Evolutionary conservation across 257 asterid genomes (phyloP).

Genomic region (Forsythia viridissima): DNA sequence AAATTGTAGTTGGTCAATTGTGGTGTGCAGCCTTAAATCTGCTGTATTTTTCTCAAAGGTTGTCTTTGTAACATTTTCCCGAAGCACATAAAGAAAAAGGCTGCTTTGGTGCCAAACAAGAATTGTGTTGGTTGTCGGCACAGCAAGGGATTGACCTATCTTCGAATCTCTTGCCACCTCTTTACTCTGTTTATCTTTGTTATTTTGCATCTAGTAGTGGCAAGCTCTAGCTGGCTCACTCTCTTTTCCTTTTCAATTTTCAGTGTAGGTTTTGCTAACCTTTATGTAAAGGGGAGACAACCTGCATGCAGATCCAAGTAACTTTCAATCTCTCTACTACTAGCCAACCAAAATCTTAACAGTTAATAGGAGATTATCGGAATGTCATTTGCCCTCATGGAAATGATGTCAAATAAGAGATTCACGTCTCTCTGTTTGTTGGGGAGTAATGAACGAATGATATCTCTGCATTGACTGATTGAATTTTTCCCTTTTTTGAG

Average conservation of each 20-base stretch:
- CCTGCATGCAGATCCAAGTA: not conserved
- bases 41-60: not conserved
- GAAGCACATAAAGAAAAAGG: no score
- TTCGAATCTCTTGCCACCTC: not conserved
- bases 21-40: not conserved
- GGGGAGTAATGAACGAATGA: not conserved
- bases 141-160: not conserved
- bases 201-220: not conserved
- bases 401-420: not conserved
- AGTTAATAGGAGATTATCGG: not conserved
- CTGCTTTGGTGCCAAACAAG: not conserved
- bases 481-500: no score
- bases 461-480: not conserved
- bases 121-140: not conserved
- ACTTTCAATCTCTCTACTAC: not conserved
- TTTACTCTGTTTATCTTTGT: not conserved
- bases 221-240: not conserved
- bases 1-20: not conserved
- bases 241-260: not conserved
- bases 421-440: not conserved
- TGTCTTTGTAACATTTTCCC: not conserved
- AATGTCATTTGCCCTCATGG: not conserved
- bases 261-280: not conserved
- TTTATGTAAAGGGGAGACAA: not conserved
- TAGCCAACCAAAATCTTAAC: not conserved